Evolutionary conservation across 257 asterid genomes (phyloP).

Genomic region (Ocimum tenuiflorum): DNA sequence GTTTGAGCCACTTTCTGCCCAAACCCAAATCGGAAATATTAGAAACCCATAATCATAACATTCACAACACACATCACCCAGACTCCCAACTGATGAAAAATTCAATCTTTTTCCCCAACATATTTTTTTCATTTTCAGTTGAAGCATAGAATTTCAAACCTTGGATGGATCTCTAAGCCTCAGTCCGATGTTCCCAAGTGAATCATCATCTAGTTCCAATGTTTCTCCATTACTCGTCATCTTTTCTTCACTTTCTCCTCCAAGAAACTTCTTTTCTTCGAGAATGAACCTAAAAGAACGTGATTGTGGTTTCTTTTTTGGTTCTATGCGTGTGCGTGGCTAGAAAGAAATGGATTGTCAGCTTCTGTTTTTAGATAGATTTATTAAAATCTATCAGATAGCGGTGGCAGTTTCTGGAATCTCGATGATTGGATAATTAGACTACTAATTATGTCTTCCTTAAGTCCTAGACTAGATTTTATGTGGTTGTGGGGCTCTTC

Average conservation of each 20-base stretch:
- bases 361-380: background rate
- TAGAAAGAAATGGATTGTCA: background rate
- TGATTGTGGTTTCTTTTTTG: conserved; percentile 5
- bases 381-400: background rate
- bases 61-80: background rate
- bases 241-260: background rate
- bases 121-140: background rate
- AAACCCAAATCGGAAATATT: background rate
- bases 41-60: background rate
- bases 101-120: background rate
- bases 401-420: background rate
- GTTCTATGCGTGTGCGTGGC: background rate
- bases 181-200: conserved; percentile 38
- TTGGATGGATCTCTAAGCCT: conserved; percentile 73
- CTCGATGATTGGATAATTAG: no score
- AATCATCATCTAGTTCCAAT: conserved; percentile 48
- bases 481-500: background rate
- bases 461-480: background rate
- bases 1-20: conserved; percentile 81
- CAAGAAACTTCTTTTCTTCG: background rate
- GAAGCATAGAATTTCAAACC: conserved; percentile 28
- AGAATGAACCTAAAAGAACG: background rate
- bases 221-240: conserved; percentile 55
- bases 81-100: background rate
- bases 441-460: background rate